These are phyloP conservation scores for Plantago elongata DNA, from an alignment of 257 asterid genomes.

Conservation along the genomic window DNA sequence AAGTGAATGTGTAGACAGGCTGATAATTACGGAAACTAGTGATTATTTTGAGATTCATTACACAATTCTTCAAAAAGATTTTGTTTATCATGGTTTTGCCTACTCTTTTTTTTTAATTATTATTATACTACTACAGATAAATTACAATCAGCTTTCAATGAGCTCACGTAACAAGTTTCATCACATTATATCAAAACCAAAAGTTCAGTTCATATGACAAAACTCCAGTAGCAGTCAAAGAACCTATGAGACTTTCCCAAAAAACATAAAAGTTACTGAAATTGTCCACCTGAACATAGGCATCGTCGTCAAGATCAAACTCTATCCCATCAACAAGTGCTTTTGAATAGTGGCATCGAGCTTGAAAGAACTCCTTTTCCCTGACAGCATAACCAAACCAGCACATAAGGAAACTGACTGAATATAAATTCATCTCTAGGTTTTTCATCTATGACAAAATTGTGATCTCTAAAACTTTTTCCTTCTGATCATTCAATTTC, in stretches of 20 bases:
- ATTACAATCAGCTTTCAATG: too few species aligned
- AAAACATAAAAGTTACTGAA: not conserved
- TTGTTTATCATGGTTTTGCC: too few species aligned
- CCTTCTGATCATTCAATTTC: too few species aligned
- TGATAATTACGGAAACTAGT: too few species aligned
- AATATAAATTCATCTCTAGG: not conserved
- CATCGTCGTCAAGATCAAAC: constrained; percentile 23
- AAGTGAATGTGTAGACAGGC: too few species aligned
- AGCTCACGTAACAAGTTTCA: not conserved
- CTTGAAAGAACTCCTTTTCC: constrained; percentile 27
- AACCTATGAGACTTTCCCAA: not conserved
- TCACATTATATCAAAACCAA: not conserved
- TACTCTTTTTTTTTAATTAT: too few species aligned
- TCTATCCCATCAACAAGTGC: constrained; percentile 19
- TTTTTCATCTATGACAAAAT: not conserved
- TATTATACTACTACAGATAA: too few species aligned
- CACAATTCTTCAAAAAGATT: too few species aligned
- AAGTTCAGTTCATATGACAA: not conserved
- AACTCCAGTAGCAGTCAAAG: too few species aligned
- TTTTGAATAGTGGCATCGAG: constrained; percentile 20
- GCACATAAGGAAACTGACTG: not conserved
- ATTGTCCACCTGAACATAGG: constrained; percentile 21
- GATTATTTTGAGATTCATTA: too few species aligned
- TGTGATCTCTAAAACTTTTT: too few species aligned
- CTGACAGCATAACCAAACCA: constrained; percentile 4